These are phyloP conservation scores for Peterozyma toletana DNA, from an alignment of 805 yeast genomes.

Conservation along the genomic window DNA sequence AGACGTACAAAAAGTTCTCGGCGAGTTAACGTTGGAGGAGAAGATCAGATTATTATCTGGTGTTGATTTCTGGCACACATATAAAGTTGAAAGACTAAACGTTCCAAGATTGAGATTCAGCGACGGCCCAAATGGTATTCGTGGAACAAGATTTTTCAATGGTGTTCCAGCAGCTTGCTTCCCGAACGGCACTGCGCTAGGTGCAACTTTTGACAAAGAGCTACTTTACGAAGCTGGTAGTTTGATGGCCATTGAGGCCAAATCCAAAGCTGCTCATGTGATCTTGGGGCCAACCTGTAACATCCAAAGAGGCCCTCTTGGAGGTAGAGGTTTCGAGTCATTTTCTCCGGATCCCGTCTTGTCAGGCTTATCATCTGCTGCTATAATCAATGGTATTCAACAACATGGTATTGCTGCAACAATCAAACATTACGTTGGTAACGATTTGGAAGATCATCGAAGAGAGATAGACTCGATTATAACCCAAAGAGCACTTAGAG, in stretches of 20 bases:
- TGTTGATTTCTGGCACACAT: constrained; percentile 32
- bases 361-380: constrained; percentile 36
- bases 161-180: constrained; percentile 35
- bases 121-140: constrained; percentile 43
- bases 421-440: constrained; percentile 55
- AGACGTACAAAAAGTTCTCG: constrained; percentile 11
- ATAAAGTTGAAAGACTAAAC: constrained; percentile 23
- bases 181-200: constrained; percentile 40
- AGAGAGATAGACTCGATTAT: constrained; percentile 38
- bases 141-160: constrained; percentile 33
- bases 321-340: constrained; percentile 35
- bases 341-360: constrained; percentile 35
- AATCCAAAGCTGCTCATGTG: constrained; percentile 30
- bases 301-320: constrained; percentile 34
- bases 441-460: constrained; percentile 54
- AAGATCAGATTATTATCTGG: constrained; percentile 25
- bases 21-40: constrained; percentile 19
- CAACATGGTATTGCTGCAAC: constrained; percentile 41
- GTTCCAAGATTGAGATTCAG: constrained; percentile 38
- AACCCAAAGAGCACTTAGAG: constrained; percentile 55
- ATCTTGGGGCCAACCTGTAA: constrained; percentile 27
- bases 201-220: constrained; percentile 32
- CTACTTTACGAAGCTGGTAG: constrained; percentile 28
- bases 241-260: constrained; percentile 35
- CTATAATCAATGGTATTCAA: constrained; percentile 48